phyloP scores from a whole-genome alignment of 495 filamentous ascomycete species.

The Chaetomium tenue region DNA sequence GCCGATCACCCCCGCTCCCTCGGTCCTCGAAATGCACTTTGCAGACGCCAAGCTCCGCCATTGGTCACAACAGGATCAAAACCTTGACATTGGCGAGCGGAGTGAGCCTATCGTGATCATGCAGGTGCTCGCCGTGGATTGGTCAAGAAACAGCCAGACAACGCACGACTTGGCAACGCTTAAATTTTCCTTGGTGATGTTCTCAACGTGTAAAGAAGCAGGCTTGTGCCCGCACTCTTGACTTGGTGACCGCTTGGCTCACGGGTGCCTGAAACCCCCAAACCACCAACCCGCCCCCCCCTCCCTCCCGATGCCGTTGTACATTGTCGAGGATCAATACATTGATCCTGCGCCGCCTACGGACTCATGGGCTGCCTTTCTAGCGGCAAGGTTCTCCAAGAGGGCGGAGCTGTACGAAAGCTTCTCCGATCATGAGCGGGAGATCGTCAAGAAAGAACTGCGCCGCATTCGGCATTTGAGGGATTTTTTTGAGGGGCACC shows the following conservation, averaged over 20 bases:
- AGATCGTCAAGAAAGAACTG: constrained; percentile 30
- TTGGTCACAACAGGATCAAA: no score
- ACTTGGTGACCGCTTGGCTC: background rate
- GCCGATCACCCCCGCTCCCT: no score
- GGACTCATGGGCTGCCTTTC: constrained; percentile 31
- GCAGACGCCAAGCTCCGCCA: no score
- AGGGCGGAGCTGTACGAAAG: constrained; percentile 26
- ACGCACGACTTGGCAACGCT: background rate
- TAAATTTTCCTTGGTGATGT: background rate
- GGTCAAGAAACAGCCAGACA: no score
- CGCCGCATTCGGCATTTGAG: constrained; percentile 30
- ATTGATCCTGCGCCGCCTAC: constrained; percentile 23
- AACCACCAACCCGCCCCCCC: no score
- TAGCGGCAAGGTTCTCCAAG: constrained; percentile 27
- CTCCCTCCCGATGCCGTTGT: constrained; percentile 18
- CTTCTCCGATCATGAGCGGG: constrained; percentile 27
- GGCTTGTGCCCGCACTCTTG: background rate
- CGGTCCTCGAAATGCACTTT: no score
- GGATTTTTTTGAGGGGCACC: constrained; percentile 27
- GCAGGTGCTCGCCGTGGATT: background rate
- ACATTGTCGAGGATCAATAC: constrained; percentile 28
- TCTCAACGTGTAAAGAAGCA: background rate
- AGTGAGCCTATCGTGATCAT: background rate
- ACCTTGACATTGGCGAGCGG: background rate
- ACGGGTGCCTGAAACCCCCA: background rate